Conservation (phyloP, 371 early-diverging fungal species). For the Actinomucor elegans region DNA sequence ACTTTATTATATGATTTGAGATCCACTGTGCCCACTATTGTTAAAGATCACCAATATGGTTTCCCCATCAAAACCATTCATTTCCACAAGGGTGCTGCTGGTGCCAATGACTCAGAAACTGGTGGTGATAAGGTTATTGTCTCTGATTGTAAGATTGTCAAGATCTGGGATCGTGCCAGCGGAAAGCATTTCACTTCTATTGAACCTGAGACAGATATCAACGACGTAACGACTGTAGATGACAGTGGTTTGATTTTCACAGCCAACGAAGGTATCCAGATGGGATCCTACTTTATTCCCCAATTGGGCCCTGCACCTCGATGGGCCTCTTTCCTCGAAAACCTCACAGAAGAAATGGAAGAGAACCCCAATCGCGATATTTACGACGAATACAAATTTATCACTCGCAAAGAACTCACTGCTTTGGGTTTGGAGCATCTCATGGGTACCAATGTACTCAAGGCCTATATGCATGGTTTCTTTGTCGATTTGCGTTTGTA, state of each 20-base stretch:
- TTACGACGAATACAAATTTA: conserved; percentile 98
- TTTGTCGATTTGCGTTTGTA: conserved; percentile 94
- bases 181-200: conserved; percentile 89
- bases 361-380: conserved; percentile 83
- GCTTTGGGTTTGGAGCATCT: conserved; percentile 90
- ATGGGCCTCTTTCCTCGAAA: conserved; percentile 97
- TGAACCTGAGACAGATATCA: conserved; percentile 91
- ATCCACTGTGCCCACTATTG: conserved; percentile 74
- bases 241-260: conserved; percentile 91
- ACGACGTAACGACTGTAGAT: conserved; percentile 85
- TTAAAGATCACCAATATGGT: conserved; percentile 97
- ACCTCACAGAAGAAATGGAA: conserved; percentile 97
- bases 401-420: conserved; percentile 87
- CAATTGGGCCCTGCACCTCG: conserved; percentile 93
- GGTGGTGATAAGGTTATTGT: conserved; percentile 78
- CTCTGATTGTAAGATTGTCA: conserved; percentile 88
- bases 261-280: conserved; percentile 94
- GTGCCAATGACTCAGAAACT: conserved; percentile 34
- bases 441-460: conserved; percentile 91
- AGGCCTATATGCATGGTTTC: conserved; percentile 99
- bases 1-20: conserved; percentile 95
- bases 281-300: conserved; percentile 93
- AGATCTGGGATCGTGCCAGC: conserved; percentile 86
- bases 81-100: conserved; percentile 75
- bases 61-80: conserved; percentile 88